A percentile compares a stretch with the other conserved stretches of the same genome.
phyloP scores from a whole-genome alignment of 2,329 filamentous ascomycete genomes.

The Xenosphaeropsis pyriputrescens region DNA sequence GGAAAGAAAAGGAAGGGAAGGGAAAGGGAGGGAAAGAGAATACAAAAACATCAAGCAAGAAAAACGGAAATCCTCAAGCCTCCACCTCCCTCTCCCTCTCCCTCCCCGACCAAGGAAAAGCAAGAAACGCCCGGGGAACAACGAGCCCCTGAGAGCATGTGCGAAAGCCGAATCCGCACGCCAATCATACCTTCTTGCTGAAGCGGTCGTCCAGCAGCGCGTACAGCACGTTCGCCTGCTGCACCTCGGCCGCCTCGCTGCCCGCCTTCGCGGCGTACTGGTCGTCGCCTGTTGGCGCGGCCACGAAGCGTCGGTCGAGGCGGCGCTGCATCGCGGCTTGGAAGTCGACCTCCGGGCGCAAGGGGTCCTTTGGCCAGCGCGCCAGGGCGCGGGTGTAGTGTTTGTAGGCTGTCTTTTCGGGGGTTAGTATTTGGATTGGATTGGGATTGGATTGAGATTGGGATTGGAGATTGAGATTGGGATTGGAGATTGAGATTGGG shows the following conservation, averaged over 20 bases:
- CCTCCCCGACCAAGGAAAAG: no score
- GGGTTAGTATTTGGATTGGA: not conserved
- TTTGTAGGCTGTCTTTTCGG: conserved; percentile 26
- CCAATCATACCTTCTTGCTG: conserved; percentile 31
- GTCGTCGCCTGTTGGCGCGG: conserved; percentile 1
- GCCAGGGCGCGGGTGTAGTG: conserved; percentile 34
- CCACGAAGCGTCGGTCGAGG: conserved; percentile 20
- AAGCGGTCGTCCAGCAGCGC: conserved; percentile 45
- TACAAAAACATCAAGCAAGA: no score
- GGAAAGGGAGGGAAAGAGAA: no score
- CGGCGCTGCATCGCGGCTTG: conserved; percentile 36
- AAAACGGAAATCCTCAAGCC: not conserved
- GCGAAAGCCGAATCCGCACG: no score
- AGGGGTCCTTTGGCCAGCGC: conserved; percentile 47
- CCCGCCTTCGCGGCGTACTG: conserved; percentile 2
- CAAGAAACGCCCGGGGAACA: no score
- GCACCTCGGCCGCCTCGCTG: conserved; percentile 31
- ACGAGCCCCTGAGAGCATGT: no score
- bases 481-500: no score
- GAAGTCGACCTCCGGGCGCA: conserved; percentile 49
- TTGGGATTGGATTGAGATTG: no score
- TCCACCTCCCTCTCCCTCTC: no score
- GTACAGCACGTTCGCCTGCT: conserved; percentile 43
- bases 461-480: no score
- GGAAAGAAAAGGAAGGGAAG: no score